phyloP scores from a whole-genome alignment of 768 basidiomycete genomes.

The Kwoniella mangroviensis region DNA sequence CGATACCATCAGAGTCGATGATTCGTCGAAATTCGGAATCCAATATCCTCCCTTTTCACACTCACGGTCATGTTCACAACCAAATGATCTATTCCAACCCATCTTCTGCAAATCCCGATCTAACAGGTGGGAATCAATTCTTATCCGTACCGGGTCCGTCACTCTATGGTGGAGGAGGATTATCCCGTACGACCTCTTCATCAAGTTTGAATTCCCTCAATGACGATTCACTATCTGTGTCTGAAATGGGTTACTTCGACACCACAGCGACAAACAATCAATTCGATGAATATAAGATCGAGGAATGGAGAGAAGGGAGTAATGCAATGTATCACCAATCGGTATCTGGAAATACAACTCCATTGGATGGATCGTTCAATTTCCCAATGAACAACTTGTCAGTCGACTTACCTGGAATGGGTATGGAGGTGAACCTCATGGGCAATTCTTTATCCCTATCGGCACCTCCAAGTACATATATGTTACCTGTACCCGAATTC shows the following conservation, averaged over 20 bases:
- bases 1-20: slow-evolving; percentile 9
- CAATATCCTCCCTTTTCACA: background rate
- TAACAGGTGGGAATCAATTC: slow-evolving; percentile 21
- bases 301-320: slow-evolving; percentile 12
- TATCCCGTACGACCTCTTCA: slow-evolving; percentile 22
- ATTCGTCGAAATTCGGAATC: slow-evolving; percentile 23
- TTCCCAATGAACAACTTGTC: background rate
- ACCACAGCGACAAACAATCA: background rate
- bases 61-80: background rate
- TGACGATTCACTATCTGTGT: slow-evolving; percentile 13
- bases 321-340: slow-evolving; percentile 6
- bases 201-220: slow-evolving; percentile 19
- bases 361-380: slow-evolving; percentile 16
- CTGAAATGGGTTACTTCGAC: slow-evolving; percentile 7
- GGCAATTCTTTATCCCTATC: slow-evolving; percentile 9
- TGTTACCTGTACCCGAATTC: slow-evolving; percentile 14
- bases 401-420: slow-evolving; percentile 4
- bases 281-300: slow-evolving; percentile 9
- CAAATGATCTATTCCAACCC: slow-evolving; percentile 10
- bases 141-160: slow-evolving; percentile 11
- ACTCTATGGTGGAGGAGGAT: background rate
- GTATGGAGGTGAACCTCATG: background rate
- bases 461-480: slow-evolving; percentile 12
- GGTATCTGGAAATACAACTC: slow-evolving; percentile 19
- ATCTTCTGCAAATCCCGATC: slow-evolving; percentile 4